A percentile compares a stretch with the other conserved stretches of the same genome.
Evolutionary conservation across 192 early-diverging fungal species (phyloP).

Genomic region (Haplosporangium gracile): DNA sequence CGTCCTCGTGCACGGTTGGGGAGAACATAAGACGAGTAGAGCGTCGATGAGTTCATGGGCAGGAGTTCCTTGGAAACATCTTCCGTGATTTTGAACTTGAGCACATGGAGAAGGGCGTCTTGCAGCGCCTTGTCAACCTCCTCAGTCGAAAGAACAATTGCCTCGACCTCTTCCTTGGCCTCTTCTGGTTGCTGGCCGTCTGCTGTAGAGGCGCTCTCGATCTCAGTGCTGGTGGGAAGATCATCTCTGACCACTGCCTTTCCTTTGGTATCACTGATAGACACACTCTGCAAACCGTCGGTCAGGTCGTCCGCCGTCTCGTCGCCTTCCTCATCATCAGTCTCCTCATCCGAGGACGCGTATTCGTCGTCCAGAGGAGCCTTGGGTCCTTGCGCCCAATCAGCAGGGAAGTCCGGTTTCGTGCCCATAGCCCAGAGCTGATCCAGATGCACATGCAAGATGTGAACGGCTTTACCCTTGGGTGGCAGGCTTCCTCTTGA

Average conservation of each 20-base stretch:
- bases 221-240: background rate
- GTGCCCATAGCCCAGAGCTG: slow-evolving; percentile 82
- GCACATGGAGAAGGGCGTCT: slow-evolving; percentile 74
- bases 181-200: slow-evolving; percentile 13
- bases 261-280: slow-evolving; percentile 8
- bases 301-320: background rate
- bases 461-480: slow-evolving; percentile 87
- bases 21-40: slow-evolving; percentile 85
- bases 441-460: slow-evolving; percentile 84
- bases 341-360: slow-evolving; percentile 39
- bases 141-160: slow-evolving; percentile 32
- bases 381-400: slow-evolving; percentile 30
- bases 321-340: slow-evolving; percentile 14
- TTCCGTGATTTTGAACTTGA: slow-evolving; percentile 75
- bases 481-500: slow-evolving; percentile 27
- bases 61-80: slow-evolving; percentile 67
- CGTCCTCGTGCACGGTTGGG: slow-evolving; percentile 70
- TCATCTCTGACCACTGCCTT: slow-evolving; percentile 9
- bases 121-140: slow-evolving; percentile 87
- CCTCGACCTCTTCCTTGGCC: background rate
- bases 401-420: slow-evolving; percentile 71
- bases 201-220: background rate
- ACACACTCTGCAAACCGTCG: background rate
- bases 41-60: slow-evolving; percentile 80
- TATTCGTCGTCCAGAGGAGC: slow-evolving; percentile 22